Base-by-base conservation (phyloP, 2,329 filamentous ascomycete genomes). In the Aspergillus sp. region DNA sequence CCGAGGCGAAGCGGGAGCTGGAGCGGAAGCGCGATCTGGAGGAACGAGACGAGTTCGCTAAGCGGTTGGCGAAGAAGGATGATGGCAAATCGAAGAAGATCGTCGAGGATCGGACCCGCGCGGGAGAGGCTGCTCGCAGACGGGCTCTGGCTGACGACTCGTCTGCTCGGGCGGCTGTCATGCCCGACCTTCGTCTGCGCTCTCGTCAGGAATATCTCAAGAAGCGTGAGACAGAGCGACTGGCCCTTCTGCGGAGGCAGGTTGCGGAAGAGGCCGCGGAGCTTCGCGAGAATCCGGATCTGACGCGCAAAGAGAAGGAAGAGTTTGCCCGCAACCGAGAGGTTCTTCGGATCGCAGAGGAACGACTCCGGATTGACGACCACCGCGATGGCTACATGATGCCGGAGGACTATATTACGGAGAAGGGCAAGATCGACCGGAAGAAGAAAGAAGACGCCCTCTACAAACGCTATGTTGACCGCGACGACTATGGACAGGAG, bases 341-440 rank as follows among this genome's bases (percentile, higher is more conserved):
- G 75, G 82, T 93, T 26, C 77, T 96, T 47, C 84, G 88, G 39
- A 81, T 96, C 47, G 91, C 92, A 1, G 91, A 97, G 76, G 92
- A 96, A 73, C 85, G 94, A 22, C 80, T 94, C 57, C 85, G 86
- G 49, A 96, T 99, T 64, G 93, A 98, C 72, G 94, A 98, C 67
- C 88, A 96, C 73, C 85, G 89, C 20, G 93, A 97, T 78, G 94
- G 94, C 2, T 99, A 98, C 77, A 85, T 89, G 65, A 88, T 99
- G 80, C 95, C 94, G 0, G 93, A 97, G 64, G 92, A 97, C 73
- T 96, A 96, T 72, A 94, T 96, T 63, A 96, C 91, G 0, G 92
- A 96, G 73, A 93, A 94, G 76, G 92, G 92, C 22, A 95, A 96
- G 71, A 88, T 96, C 63, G 90, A 96, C 72, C 84, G 84, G 67